Evolutionary conservation across 805 yeast genomes (phyloP), one percentile per base, ranked within the genome.

Genomic region (Wilhelminamyces savonicus): DNA sequence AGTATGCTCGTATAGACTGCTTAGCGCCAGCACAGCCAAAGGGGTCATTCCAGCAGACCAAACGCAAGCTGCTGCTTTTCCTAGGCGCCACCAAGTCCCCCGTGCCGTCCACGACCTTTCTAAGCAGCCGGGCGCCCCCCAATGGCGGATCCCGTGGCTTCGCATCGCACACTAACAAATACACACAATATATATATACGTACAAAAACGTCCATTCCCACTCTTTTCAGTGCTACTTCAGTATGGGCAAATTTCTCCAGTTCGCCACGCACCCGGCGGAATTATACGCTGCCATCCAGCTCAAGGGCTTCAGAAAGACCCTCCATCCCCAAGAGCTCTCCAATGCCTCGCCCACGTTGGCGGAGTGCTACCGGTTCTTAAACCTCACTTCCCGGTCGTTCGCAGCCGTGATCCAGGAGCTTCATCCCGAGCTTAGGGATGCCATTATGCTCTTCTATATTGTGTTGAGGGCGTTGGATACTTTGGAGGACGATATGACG

Each of bases 401-500:
- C 54, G 87, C 82, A n/a, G 85, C 94, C 0, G 98, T 92, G 14
- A 90, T 90, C 47, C 71, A 73, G 66, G 95, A 92, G 54, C 69
- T 92, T 36, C 81, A 86, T 52, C 97, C 97, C 0, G 95, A 87
- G 48, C 64, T 92, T 40, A 74, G 95, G 41, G 77, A 77, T 40
- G 83, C 82, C 1, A 71, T 85, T 37, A 78, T 78, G 87, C 36
- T 92, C 5, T 92, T 92, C 59, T 92, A 92, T 56, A 58, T 92
- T 32, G 70, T 87, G 14, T 62, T 92, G 40, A 73, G 98, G 37
- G 98, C 95, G 2, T 71, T 92, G 46, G 98, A 92, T 52, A 92
- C 98, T 1, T 71, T 92, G 32, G 98, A 92, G 56, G 98, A 92
- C 56, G 97, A 92, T 55, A 87, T 87, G 94, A 73, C 92, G 7